phyloP scores from a whole-genome alignment of 2,329 filamentous ascomycete genomes.

The Penicillium brasilianum region DNA sequence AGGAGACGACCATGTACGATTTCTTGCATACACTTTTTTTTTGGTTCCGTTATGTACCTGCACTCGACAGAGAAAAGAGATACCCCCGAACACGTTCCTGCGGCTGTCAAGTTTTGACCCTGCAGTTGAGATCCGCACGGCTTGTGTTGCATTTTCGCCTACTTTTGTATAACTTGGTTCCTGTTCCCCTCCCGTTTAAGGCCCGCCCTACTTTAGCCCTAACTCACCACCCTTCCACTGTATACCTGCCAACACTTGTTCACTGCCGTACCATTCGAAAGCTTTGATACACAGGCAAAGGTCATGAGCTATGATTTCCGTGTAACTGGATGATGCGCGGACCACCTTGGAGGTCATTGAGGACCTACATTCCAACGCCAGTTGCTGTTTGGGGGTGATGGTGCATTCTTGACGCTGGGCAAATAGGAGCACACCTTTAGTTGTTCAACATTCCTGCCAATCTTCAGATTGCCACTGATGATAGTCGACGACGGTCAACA shows the following conservation, averaged over 20 bases:
- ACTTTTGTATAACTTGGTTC: conserved; percentile 5
- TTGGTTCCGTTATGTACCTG: conserved; percentile 22
- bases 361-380: conserved; percentile 40
- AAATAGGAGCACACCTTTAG: conserved; percentile 32
- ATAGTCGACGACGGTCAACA: conserved; percentile 33
- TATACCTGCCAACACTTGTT: conserved; percentile 24
- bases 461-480: conserved; percentile 38
- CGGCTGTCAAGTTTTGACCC: conserved; percentile 34
- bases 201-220: conserved; percentile 23
- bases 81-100: conserved; percentile 45
- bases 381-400: conserved; percentile 33
- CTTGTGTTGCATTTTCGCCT: conserved; percentile 32
- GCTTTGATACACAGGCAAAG: conserved; percentile 16
- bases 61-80: conserved; percentile 28
- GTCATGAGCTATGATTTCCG: conserved; percentile 25
- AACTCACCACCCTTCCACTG: conserved; percentile 26
- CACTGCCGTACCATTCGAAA: conserved; percentile 21
- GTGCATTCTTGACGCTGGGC: conserved; percentile 38
- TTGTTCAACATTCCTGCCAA: conserved; percentile 40
- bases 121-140: conserved; percentile 30
- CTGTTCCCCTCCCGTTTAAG: conserved; percentile 20
- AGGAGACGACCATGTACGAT: conserved; percentile 33
- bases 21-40: conserved; percentile 32
- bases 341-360: conserved; percentile 20
- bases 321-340: conserved; percentile 13